phyloP scores from a whole-genome alignment of 805 yeast genomes.

The Blastobotrys americana region DNA sequence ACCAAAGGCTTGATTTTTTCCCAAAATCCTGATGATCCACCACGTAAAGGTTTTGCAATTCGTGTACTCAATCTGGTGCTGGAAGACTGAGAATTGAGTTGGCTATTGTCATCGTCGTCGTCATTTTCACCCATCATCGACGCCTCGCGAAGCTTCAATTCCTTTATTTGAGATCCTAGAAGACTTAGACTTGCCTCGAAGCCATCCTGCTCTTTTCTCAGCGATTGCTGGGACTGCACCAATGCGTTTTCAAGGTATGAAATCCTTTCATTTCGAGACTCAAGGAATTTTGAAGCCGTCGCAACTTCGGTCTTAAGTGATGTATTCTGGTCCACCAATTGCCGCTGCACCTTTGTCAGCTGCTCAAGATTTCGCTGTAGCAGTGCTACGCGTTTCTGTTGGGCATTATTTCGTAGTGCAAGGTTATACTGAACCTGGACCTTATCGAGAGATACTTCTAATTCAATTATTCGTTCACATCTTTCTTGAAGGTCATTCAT shows the following conservation, averaged over 20 bases:
- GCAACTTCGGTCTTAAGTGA: slow-evolving; percentile 49
- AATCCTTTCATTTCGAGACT: slow-evolving; percentile 51
- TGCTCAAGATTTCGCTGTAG: slow-evolving; percentile 53
- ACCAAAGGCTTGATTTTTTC: slow-evolving; percentile 1
- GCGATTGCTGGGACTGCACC: slow-evolving; percentile 43
- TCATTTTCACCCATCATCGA: not conserved
- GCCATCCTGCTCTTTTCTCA: slow-evolving; percentile 41
- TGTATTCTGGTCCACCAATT: slow-evolving; percentile 55
- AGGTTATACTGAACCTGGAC: slow-evolving; percentile 32
- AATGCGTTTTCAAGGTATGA: slow-evolving; percentile 40
- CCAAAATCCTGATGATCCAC: slow-evolving; percentile 32
- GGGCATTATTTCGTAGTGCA: slow-evolving; percentile 24
- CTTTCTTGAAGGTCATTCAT: slow-evolving; percentile 28
- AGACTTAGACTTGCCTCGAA: slow-evolving; percentile 35
- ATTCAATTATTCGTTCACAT: slow-evolving; percentile 34
- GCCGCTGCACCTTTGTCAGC: slow-evolving; percentile 50
- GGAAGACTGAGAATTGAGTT: slow-evolving; percentile 4
- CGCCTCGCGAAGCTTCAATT: slow-evolving; percentile 6
- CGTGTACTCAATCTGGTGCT: slow-evolving; percentile 7
- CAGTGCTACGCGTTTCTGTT: slow-evolving; percentile 43
- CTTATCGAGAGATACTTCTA: slow-evolving; percentile 39
- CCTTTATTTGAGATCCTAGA: slow-evolving; percentile 15
- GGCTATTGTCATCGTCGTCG: not conserved
- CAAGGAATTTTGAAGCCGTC: slow-evolving; percentile 49
- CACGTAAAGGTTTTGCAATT: slow-evolving; percentile 57